Evolutionary conservation across 2,329 filamentous ascomycete genomes (phyloP), one percentile per base, ranked within the genome.

Genomic region (Stemphylium beticola): DNA sequence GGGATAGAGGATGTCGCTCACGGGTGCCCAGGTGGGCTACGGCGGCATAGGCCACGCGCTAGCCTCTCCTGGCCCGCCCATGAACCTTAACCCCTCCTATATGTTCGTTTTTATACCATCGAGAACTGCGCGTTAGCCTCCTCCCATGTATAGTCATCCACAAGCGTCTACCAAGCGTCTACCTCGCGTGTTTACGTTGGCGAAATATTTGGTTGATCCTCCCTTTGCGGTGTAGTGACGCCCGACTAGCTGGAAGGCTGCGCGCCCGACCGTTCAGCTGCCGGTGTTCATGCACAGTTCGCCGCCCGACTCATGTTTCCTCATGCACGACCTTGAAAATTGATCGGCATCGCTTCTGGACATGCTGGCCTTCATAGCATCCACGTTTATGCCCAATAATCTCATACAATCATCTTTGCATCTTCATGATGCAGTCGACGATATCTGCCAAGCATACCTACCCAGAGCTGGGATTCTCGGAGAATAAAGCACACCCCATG

Each of bases 401-500:
- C 29, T 26, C 24, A 7, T 37, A 9, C 20, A 22, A 29, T 7
- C 11, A n/a, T 49, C 20, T 24, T 26, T 29, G 26, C 51, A 36
- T 44, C 38, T 51, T 18, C 17, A 17, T 11, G 24, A 29, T 11
- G n/a, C 22, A 17, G n/a, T 24, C 22, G 14, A 22, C 37, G 36
- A 20, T 24, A 34, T 11, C 15, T 14, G 38, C 39, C 36, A 37
- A 31, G 36, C 33, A 17, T 29, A 29, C 26, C 26, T 29, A 29
- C 26, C 26, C 26, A 29, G 26, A 32, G 31, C 41, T 51, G 48
- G 18, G 31, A 24, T 26, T 15, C n/a, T 53, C 53, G 37, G 48
- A 47, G 42, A 52, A 47, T 55, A 38, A 52, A 43, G 48, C 53
- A 52, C 48, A 52, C 42, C 11, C 47, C 34, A 39, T 32, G 31